Evolutionary conservation across 1,139 yeast genomes (phyloP), one percentile per base, ranked within the genome.

Genomic region (Geotrichum histeridarum): DNA sequence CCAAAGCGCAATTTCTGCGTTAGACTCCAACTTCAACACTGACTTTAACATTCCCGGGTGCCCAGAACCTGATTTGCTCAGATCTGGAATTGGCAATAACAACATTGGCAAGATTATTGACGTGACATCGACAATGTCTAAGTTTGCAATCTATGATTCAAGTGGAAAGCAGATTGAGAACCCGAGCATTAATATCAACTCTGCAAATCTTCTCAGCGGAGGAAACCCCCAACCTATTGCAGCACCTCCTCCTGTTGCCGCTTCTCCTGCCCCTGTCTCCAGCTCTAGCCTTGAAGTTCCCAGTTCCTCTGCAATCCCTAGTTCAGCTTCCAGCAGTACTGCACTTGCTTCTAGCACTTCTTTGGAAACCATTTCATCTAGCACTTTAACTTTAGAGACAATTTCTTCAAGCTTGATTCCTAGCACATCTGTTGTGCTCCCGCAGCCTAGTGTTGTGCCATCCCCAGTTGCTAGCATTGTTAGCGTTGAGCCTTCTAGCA

Each of bases 111-210:
- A 73, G 54, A 67, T 81, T 50, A 67, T 81, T 55, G 67, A 67
- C 37, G 66, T 79, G 45, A 64, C 67, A 49, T 64, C 69, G 6
- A 72, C 71, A 53, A 69, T 72, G 36, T 69, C 82, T 15, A 73
- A 73, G 42, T 77, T 73, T 64, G 67, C 73, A 8, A 71, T 82
- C 48, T 69, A 73, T 59, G 84, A 85, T 61, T 67, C 73, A 42
- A 74, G 74, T 37, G 83, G 82, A 52, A 77, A 81, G 31, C 67
- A 67, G 51, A 78, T 88, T 51, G 65, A 70, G 37, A 80, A 82
- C 39, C 80, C 87, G n/a, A 50, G 53, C 27, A 59, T 69, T 49
- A 54, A 54, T 17, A 57, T 67, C 30, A 59, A 60, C 32, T 39
- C 59, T 38, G 58, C 63, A 41, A 59, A 64, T 50, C 57, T 61